A percentile compares a stretch with the other conserved stretches of the same genome.
These are phyloP conservation scores for Curvularia spicifera DNA, from an alignment of 2,329 filamentous ascomycete genomes.

Conservation along the genomic window DNA sequence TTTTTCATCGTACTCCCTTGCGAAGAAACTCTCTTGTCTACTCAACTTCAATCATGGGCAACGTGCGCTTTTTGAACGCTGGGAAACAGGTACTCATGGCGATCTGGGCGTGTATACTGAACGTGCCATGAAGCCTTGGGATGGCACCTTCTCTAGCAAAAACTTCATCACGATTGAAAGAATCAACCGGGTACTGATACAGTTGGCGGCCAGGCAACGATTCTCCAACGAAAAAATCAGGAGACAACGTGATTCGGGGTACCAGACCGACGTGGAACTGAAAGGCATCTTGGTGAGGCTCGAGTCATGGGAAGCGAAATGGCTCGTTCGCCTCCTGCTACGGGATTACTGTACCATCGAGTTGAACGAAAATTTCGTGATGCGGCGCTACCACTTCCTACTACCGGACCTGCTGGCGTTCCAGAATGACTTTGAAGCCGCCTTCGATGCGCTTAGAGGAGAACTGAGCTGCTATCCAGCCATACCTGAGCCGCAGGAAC, in stretches of 20 bases:
- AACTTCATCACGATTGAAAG: conserved; percentile 68
- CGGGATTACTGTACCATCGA: conserved; percentile 75
- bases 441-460: conserved; percentile 61
- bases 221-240: conserved; percentile 69
- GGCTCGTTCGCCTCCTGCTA: conserved; percentile 82
- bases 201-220: conserved; percentile 69
- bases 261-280: conserved; percentile 35
- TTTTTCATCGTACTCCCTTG: conserved; percentile 67
- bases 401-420: conserved; percentile 74
- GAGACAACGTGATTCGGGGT: conserved; percentile 25
- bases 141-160: conserved; percentile 45
- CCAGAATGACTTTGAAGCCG: conserved; percentile 69
- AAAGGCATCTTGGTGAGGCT: conserved; percentile 53
- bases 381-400: conserved; percentile 69
- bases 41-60: conserved; percentile 70
- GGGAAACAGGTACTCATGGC: conserved; percentile 63
- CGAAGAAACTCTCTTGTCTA: conserved; percentile 70
- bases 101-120: conserved; percentile 78
- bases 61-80: conserved; percentile 66
- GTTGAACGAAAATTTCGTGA: conserved; percentile 64
- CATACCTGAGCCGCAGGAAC: conserved; percentile 42
- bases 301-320: conserved; percentile 76
- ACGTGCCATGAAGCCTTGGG: conserved; percentile 66
- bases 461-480: conserved; percentile 49
- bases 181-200: conserved; percentile 70